These are phyloP conservation scores for Massariosphaeria phaeospora DNA, from an alignment of 495 filamentous ascomycete species.

Conservation along the genomic window DNA sequence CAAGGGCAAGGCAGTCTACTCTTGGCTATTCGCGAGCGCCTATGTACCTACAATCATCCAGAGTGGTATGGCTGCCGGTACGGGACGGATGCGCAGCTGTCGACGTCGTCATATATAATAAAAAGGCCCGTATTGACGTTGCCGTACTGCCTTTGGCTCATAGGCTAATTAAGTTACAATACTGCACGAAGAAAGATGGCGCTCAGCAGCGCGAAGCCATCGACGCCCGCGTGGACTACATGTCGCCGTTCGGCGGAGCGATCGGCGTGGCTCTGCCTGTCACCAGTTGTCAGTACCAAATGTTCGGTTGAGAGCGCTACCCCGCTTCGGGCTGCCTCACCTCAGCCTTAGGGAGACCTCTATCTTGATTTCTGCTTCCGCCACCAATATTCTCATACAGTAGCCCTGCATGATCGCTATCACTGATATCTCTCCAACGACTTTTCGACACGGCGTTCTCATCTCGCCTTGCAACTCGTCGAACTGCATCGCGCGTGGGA, in stretches of 20 bases:
- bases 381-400: constrained; percentile 33
- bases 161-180: constrained; percentile 20
- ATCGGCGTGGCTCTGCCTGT: not conserved
- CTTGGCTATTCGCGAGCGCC: not conserved
- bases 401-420: constrained; percentile 30
- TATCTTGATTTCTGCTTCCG: constrained; percentile 1
- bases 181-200: too few species aligned
- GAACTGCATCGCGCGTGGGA: too few species aligned
- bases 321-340: constrained; percentile 14
- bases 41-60: constrained; percentile 11
- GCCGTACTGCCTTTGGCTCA: not conserved
- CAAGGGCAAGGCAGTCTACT: not conserved
- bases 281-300: not conserved
- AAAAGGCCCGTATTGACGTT: not conserved
- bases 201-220: not conserved
- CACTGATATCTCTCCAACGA: constrained; percentile 24
- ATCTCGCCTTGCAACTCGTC: constrained; percentile 13
- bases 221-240: not conserved
- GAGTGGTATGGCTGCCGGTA: not conserved
- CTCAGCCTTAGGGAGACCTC: constrained; percentile 23
- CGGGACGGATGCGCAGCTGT: not conserved
- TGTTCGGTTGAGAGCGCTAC: not conserved
- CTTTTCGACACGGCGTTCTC: constrained; percentile 13
- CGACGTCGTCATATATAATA: not conserved
- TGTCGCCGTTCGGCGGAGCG: not conserved